Evolutionary conservation across 371 early-diverging fungal genomes (phyloP).

Genomic region (Mucor sp.): DNA sequence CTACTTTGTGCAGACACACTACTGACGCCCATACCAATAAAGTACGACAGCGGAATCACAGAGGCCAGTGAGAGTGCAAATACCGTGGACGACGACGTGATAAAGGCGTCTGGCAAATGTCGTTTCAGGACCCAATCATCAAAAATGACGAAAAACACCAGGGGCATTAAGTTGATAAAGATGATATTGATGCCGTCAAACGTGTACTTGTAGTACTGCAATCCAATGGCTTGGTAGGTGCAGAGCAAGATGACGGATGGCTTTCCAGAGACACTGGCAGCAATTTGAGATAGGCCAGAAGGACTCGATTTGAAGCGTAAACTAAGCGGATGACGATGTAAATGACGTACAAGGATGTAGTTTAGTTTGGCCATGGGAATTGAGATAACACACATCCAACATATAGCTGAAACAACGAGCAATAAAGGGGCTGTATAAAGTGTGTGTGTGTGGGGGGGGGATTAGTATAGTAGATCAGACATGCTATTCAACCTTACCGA

Average conservation of each 20-base stretch:
- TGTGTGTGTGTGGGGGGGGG: too few relatives aligned
- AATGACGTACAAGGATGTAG: conserved; percentile 71
- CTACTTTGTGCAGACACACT: conserved; percentile 94
- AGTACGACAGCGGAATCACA: conserved; percentile 91
- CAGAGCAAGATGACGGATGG: conserved; percentile 69
- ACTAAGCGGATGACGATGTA: conserved; percentile 78
- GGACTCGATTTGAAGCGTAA: conserved; percentile 67
- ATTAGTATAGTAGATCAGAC: too few relatives aligned
- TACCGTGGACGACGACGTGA: conserved; percentile 70
- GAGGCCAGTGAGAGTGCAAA: conserved; percentile 82
- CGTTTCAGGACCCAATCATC: conserved; percentile 76
- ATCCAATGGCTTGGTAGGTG: conserved; percentile 78
- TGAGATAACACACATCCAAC: conserved; percentile 86
- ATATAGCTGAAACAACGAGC: conserved; percentile 69
- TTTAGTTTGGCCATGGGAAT: conserved; percentile 95
- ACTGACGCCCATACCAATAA: conserved; percentile 96
- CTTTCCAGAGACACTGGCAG: conserved; percentile 13
- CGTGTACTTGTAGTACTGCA: conserved; percentile 91
- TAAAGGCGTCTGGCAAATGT: conserved; percentile 44
- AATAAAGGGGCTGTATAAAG: conserved; percentile 70
- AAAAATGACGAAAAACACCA: conserved; percentile 81
- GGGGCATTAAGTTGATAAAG: conserved; percentile 88
- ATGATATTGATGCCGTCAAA: conserved; percentile 96
- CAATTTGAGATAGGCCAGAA: conserved; percentile 27
- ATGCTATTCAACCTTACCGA: not conserved